phyloP scores from a whole-genome alignment of 345 rosid species.

The Populus davidiana region DNA sequence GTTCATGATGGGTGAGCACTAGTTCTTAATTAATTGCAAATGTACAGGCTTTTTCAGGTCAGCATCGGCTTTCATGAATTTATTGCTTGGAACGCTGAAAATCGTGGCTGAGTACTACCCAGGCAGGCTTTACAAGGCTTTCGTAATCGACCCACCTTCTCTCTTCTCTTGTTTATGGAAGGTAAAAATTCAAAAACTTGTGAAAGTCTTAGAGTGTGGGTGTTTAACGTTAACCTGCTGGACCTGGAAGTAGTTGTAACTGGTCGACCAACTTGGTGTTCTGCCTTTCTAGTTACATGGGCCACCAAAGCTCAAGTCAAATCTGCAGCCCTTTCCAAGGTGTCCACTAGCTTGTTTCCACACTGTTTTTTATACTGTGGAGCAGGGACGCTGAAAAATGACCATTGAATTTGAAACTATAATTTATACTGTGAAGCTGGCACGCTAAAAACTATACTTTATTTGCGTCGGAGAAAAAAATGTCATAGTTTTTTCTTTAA shows the following conservation, averaged over 20 bases:
- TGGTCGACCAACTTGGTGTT: constrained; percentile 3
- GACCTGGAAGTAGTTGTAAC: neutral
- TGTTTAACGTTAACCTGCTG: neutral
- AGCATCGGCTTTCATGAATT: constrained; percentile 80
- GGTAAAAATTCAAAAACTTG: constrained; percentile 51
- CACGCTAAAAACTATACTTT: neutral
- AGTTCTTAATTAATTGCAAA: neutral
- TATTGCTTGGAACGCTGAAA: constrained; percentile 68
- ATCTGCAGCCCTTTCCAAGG: constrained; percentile 6
- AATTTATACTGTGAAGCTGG: too few relatives aligned
- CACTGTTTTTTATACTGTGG: neutral
- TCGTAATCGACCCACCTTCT: constrained; percentile 94
- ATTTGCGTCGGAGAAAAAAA: neutral
- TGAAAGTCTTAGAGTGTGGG: neutral
- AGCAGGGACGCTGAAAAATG: too few relatives aligned
- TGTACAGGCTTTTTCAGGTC: constrained; percentile 91
- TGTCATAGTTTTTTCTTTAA: neutral
- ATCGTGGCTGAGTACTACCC: constrained; percentile 79
- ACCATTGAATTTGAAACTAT: too few relatives aligned
- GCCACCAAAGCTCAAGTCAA: constrained; percentile 29
- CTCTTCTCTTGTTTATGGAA: constrained; percentile 90
- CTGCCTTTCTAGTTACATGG: neutral
- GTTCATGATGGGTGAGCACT: neutral
- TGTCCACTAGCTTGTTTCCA: neutral
- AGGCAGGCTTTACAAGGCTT: constrained; percentile 69